Percentiles rank a stretch among this genome's conserved stretches.
Conservation (phyloP, 306 rosid genomes). For the Rosa lucieae region DNA sequence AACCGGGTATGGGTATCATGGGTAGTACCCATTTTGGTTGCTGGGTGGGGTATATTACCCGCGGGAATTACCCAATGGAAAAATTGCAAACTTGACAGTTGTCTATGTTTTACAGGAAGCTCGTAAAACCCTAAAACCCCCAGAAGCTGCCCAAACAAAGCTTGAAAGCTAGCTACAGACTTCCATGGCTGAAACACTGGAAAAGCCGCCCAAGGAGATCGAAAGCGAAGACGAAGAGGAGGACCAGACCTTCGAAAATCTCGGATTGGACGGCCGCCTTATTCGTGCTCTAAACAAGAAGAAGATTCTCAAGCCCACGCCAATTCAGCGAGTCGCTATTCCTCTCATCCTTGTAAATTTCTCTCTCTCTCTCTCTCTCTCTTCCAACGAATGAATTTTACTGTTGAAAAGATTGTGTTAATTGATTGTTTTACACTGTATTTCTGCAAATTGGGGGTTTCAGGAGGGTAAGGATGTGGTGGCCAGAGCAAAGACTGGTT, state of each 20-base stretch:
- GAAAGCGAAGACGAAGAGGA: slow-evolving; percentile 31
- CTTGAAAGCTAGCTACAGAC: neutral
- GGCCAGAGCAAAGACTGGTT: slow-evolving; percentile 94
- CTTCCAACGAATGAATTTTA: neutral
- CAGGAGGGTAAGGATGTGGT: slow-evolving; percentile 97
- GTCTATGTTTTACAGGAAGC: too few species aligned
- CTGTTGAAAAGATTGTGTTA: neutral
- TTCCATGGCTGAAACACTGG: slow-evolving; percentile 28
- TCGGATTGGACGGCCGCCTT: slow-evolving; percentile 66
- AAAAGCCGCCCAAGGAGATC: slow-evolving; percentile 31
- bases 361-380: neutral
- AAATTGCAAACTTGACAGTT: too few species aligned
- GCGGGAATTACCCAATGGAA: too few species aligned
- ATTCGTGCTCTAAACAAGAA: slow-evolving; percentile 56
- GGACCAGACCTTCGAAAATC: slow-evolving; percentile 55
- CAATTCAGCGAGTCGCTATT: slow-evolving; percentile 79
- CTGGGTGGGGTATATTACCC: too few species aligned
- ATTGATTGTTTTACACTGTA: neutral
- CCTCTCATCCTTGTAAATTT: slow-evolving; percentile 59
- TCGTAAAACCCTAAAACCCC: neutral
- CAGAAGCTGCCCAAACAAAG: neutral
- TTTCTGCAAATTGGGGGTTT: neutral
- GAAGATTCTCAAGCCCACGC: slow-evolving; percentile 67
- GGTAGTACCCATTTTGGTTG: too few species aligned
- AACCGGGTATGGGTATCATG: too few species aligned